These are phyloP conservation scores for Dactylis glomerata DNA, from an alignment of 176 grass and related monocot species.

Conservation along the genomic window DNA sequence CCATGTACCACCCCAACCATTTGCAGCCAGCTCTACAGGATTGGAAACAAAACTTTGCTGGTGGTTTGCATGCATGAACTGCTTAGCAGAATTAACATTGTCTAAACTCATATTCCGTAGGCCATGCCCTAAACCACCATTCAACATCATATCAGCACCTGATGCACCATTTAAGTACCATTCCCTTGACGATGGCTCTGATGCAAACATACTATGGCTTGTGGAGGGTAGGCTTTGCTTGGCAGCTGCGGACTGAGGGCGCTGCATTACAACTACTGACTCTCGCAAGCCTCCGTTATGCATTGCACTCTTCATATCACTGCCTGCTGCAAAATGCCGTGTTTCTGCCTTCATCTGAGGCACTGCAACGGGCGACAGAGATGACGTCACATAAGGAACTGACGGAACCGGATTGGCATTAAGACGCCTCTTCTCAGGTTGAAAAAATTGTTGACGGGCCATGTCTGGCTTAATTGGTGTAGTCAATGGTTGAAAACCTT, in stretches of 20 bases:
- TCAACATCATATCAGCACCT: slow-evolving; percentile 58
- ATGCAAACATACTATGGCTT: slow-evolving; percentile 53
- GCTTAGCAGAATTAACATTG: slow-evolving; percentile 41
- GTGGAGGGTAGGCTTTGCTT: slow-evolving; percentile 77
- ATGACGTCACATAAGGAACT: slow-evolving; percentile 50
- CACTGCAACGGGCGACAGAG: slow-evolving; percentile 59
- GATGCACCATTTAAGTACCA: slow-evolving; percentile 72
- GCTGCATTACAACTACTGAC: slow-evolving; percentile 82
- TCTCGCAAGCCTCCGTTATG: slow-evolving; percentile 63
- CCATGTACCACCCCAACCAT: slow-evolving; percentile 66
- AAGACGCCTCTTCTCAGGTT: slow-evolving; percentile 63
- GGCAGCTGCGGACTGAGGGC: slow-evolving; percentile 54
- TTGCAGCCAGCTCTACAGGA: slow-evolving; percentile 65
- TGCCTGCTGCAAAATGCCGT: slow-evolving; percentile 44
- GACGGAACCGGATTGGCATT: slow-evolving; percentile 47
- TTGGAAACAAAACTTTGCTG: slow-evolving; percentile 54
- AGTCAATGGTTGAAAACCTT: slow-evolving; percentile 54
- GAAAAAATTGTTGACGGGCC: slow-evolving; percentile 53
- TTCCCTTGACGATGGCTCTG: slow-evolving; percentile 50
- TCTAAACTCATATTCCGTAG: slow-evolving; percentile 56
- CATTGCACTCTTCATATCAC: slow-evolving; percentile 52
- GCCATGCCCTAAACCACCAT: slow-evolving; percentile 60
- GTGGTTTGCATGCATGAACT: slow-evolving; percentile 51
- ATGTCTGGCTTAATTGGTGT: slow-evolving; percentile 47
- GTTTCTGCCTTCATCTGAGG: slow-evolving; percentile 59